Conservation (phyloP, 208 protist genomes). For the Trypanosoma avium region DNA sequence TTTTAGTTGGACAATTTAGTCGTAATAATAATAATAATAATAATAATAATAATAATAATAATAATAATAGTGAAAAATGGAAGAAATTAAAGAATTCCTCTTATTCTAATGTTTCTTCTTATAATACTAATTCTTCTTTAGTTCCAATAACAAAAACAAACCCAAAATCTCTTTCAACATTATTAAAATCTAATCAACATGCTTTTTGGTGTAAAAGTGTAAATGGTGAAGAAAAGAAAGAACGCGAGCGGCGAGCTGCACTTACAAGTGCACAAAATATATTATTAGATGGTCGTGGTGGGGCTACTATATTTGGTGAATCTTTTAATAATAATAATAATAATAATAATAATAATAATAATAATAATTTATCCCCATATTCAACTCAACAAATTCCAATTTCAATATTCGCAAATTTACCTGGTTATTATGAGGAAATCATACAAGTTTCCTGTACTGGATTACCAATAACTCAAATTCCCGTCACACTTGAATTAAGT, state of each 20-base stretch:
- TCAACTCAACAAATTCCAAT: slow-evolving; percentile 37
- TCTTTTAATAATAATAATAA: no score
- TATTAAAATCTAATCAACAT: slow-evolving; percentile 7
- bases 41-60: no score
- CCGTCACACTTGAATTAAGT: slow-evolving; percentile 56
- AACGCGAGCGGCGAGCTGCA: slow-evolving; percentile 47
- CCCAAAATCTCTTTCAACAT: background rate
- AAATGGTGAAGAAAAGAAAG: slow-evolving; percentile 53
- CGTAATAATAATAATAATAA: no score
- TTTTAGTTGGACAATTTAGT: no score
- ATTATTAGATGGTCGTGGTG: slow-evolving; percentile 79
- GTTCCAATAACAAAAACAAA: no score
- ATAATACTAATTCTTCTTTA: no score
- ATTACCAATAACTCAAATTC: slow-evolving; percentile 49
- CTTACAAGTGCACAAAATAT: slow-evolving; percentile 56
- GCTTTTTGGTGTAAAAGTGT: slow-evolving; percentile 72
- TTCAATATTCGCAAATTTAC: slow-evolving; percentile 65
- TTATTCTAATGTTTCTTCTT: no score
- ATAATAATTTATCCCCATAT: no score
- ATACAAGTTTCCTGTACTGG: slow-evolving; percentile 53
- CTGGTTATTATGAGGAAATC: slow-evolving; percentile 73
- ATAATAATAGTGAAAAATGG: no score
- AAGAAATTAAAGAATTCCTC: no score
- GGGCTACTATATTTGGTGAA: slow-evolving; percentile 40
- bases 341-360: no score